Evolutionary conservation across 1,139 yeast genomes (phyloP).

Genomic region (Meyerozyma carpophila): DNA sequence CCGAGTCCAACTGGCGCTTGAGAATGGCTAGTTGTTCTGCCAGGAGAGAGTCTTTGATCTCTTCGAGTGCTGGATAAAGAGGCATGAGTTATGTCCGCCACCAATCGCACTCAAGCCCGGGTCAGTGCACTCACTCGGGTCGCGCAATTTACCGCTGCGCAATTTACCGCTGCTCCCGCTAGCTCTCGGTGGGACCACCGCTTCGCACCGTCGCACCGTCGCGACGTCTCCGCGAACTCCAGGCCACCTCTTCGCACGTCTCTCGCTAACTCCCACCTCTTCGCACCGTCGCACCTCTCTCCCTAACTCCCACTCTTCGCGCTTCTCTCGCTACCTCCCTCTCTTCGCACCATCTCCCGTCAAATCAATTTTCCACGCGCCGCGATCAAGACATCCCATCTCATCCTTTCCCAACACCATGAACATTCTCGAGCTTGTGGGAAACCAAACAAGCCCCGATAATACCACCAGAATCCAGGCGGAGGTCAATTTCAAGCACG

Average conservation of each 20-base stretch:
- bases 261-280: too few species aligned
- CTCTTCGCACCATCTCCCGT: too few species aligned
- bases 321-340: too few species aligned
- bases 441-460: constrained; percentile 33
- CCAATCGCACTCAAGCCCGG: neutral
- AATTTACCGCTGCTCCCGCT: neutral
- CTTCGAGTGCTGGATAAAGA: constrained; percentile 37
- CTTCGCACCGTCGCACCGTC: too few species aligned
- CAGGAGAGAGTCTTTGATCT: constrained; percentile 54
- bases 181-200: neutral
- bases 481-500: constrained; percentile 28
- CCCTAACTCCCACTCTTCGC: too few species aligned
- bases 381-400: neutral
- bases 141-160: neutral
- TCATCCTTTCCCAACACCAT: neutral
- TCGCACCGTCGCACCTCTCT: too few species aligned
- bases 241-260: too few species aligned
- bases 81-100: neutral
- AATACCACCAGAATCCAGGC: constrained; percentile 29
- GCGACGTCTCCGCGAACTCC: too few species aligned
- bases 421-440: constrained; percentile 15
- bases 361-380: neutral
- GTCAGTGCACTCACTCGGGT: neutral
- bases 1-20: constrained; percentile 72
- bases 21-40: constrained; percentile 71